A percentile compares a stretch with the other conserved stretches of the same genome.
Evolutionary conservation across 805 yeast genomes (phyloP).

Genomic region (Metschnikowia arizonensis): DNA sequence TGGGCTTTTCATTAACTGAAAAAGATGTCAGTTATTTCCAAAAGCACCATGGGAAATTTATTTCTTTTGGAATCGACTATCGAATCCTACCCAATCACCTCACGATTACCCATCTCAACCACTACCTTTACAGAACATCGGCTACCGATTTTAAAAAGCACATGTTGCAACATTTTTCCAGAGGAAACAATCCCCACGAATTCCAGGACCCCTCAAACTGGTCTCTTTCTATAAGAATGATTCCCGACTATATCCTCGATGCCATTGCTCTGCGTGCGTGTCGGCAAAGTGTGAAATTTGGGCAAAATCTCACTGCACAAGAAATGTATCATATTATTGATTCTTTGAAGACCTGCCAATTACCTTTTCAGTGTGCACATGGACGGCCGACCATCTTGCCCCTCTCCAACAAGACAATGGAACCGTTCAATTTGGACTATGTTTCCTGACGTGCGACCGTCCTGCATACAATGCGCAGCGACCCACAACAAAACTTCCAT

Average conservation of each 20-base stretch:
- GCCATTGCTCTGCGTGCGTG: slow-evolving; percentile 61
- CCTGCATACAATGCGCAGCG: slow-evolving; percentile 1
- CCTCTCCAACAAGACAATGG: slow-evolving; percentile 14
- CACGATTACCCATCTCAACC: slow-evolving; percentile 43
- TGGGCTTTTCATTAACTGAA: slow-evolving; percentile 18
- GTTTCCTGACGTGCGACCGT: background rate
- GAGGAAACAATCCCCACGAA: background rate
- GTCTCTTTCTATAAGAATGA: slow-evolving; percentile 19
- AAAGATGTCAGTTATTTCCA: slow-evolving; percentile 31
- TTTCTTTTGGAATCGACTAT: slow-evolving; percentile 44
- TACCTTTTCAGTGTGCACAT: slow-evolving; percentile 82
- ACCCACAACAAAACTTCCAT: background rate
- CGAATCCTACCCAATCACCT: slow-evolving; percentile 9
- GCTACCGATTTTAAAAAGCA: background rate
- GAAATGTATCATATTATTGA: slow-evolving; percentile 46
- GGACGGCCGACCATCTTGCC: slow-evolving; percentile 76
- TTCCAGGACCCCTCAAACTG: slow-evolving; percentile 12
- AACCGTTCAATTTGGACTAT: background rate
- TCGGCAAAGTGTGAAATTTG: slow-evolving; percentile 67
- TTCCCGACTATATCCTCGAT: slow-evolving; percentile 53
- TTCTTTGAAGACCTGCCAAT: slow-evolving; percentile 43
- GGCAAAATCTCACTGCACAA: slow-evolving; percentile 41
- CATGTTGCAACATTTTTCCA: slow-evolving; percentile 1
- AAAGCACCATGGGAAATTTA: slow-evolving; percentile 25
- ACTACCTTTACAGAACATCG: slow-evolving; percentile 21